These are phyloP conservation scores for Proliferodiscus dingleyae DNA, from an alignment of 2,329 filamentous ascomycete genomes.

Conservation along the genomic window DNA sequence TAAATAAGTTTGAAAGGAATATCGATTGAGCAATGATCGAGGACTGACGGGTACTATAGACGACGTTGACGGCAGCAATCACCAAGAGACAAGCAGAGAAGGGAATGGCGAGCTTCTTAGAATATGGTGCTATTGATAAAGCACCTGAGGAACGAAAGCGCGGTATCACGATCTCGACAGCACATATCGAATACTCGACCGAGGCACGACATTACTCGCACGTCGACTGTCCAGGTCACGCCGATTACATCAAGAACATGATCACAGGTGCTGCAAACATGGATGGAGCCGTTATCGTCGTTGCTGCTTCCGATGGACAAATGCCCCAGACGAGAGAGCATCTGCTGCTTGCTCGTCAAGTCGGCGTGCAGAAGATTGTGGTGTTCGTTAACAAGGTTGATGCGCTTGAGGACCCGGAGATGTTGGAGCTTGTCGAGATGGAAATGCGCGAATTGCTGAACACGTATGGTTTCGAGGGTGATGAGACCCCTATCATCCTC, in stretches of 20 bases:
- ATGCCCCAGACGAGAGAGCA: slow-evolving; percentile 99
- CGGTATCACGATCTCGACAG: slow-evolving; percentile 98
- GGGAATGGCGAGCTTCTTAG: slow-evolving; percentile 88
- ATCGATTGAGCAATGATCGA: too few relatives aligned
- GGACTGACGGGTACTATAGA: slow-evolving; percentile 49
- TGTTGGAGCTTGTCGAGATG: slow-evolving; percentile 99
- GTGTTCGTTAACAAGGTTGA: slow-evolving; percentile 99
- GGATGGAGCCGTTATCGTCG: slow-evolving; percentile 98
- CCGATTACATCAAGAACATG: slow-evolving; percentile 99
- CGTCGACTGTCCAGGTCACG: slow-evolving; percentile 99
- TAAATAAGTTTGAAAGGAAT: slow-evolving; percentile 35
- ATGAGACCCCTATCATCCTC: slow-evolving; percentile 95
- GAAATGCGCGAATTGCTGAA: slow-evolving; percentile 97
- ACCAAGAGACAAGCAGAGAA: slow-evolving; percentile 97
- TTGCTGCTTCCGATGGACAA: slow-evolving; percentile 96
- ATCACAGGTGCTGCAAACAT: slow-evolving; percentile 99
- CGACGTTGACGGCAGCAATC: slow-evolving; percentile 95
- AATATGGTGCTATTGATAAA: slow-evolving; percentile 98
- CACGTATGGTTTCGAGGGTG: slow-evolving; percentile 94
- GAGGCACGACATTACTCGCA: slow-evolving; percentile 95
- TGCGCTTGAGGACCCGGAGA: slow-evolving; percentile 93
- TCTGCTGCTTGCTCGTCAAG: slow-evolving; percentile 93
- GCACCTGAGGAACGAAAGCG: slow-evolving; percentile 98
- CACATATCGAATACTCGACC: slow-evolving; percentile 97
- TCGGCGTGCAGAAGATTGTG: slow-evolving; percentile 96